A percentile compares a stretch with the other conserved stretches of the same genome.
Evolutionary conservation across 2,329 filamentous ascomycete species (phyloP).

Genomic region (Diaporthe nobilis): DNA sequence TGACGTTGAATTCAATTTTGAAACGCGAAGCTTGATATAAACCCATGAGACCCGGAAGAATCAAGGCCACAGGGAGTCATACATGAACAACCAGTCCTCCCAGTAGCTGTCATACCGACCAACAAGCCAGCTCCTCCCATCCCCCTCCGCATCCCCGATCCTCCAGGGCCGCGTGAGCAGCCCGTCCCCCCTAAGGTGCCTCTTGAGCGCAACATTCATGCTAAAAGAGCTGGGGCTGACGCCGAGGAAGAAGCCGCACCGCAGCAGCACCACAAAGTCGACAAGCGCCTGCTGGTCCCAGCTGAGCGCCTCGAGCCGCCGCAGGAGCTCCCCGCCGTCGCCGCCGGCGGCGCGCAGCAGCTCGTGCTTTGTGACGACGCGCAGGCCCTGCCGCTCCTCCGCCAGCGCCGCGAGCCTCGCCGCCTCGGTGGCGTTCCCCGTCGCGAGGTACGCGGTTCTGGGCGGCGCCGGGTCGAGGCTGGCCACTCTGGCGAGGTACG

Average conservation of each 20-base stretch:
- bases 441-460: constrained; percentile 60
- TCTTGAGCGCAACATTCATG: constrained; percentile 61
- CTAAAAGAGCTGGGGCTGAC: constrained; percentile 64
- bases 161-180: constrained; percentile 60
- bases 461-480: constrained; percentile 42
- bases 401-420: constrained; percentile 54
- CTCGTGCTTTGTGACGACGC: constrained; percentile 56
- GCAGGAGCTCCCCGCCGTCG: constrained; percentile 44
- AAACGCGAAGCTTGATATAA: background rate
- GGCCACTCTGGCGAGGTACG: constrained; percentile 55
- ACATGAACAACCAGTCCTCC: constrained; percentile 65
- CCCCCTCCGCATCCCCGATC: constrained; percentile 55
- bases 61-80: constrained; percentile 60
- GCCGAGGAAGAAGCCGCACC: constrained; percentile 57
- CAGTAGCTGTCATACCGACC: constrained; percentile 62
- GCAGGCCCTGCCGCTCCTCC: constrained; percentile 49
- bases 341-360: constrained; percentile 49
- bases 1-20: background rate
- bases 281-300: constrained; percentile 62
- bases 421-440: constrained; percentile 59
- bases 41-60: too few species aligned
- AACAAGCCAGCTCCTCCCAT: constrained; percentile 59
- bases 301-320: constrained; percentile 53
- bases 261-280: constrained; percentile 58
- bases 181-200: constrained; percentile 57